Base-by-base conservation (phyloP, 331 rosid genomes). In the Phaseolus coccineus region DNA sequence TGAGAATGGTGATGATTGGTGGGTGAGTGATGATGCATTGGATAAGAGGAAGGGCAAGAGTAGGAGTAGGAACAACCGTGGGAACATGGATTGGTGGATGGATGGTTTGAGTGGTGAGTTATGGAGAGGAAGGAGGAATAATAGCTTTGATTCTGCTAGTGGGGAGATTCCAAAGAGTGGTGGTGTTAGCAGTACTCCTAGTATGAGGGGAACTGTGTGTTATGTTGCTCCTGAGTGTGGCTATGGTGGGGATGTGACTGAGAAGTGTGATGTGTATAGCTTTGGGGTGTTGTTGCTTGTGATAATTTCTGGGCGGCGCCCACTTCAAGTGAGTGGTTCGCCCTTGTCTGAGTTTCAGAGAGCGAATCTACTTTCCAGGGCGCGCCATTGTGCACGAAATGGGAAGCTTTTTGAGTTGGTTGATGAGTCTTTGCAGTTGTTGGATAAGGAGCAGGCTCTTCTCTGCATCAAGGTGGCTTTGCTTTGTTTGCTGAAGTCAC, bases 151-250 rank as follows among this genome's bases (percentile, higher is more conserved):
- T 85, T 91, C 95, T 25, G 86, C 66, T 10, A 91, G 88, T 77
- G 95, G 97, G 46, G 99, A 95, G 8, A 89, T 95, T 77, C 92
- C 96, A n/a, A 88, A 84, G 85, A 91, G 98, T 82, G 93, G 97
- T 70, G 97, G 96, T 22, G 77, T 90, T 53, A 96, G 97, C 86
- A 96, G 94, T 47, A 96, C 99, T 37, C 99, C 99, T 4, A 96
- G 99, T 78, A 89, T 90, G 96, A 91, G 99, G 65, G 99, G 99
- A 80, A 93, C 99, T 0, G 92, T 96, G 44, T 93, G 96, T 84
- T 96, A 96, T 80, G 88, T 91, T 84, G 99, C 99, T 52, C 99
- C 99, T 0, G 99, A 96, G 58, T 93, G 86, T 58, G 98, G 98
- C 15, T 84, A 51, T 27, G 97, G 98, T 2, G 97, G 52, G 7